Base-by-base conservation (phyloP, 177 flowering plant genomes). In the Telopea speciosissima region DNA sequence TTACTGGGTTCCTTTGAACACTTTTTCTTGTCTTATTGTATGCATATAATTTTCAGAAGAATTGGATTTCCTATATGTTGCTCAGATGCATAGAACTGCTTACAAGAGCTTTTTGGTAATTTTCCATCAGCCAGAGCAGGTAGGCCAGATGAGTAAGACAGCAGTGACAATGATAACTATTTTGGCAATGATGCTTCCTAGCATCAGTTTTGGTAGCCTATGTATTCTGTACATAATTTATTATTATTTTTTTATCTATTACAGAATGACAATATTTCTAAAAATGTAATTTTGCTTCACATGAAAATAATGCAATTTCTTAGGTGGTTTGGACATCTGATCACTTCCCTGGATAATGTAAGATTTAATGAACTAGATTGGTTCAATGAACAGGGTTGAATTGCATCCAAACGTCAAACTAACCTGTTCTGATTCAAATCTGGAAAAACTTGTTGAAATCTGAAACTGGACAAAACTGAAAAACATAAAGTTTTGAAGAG, bases 91-190 rank as follows among this genome's bases (percentile, higher is more conserved):
- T 85, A 80, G 70, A 83, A 79, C 80, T 89, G 87, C 73, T 79
- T 93, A 76, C 97, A 89, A 75, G 88, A 89, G 74, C 88, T 93
- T 33, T 89, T 93, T 64, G 90, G 83, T 63, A 81, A 87, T 71
- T 87, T 91, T 77, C 89, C 91, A 67, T 81, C 81, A 6, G 44
- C 68, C 36, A 81, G 69, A 65, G 81, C 45, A 22, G 77, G 72
- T 59, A 77, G 52, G 56, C 83, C 64, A 63, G 83, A 81, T 64
- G 97, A 86, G 77, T 90, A 81, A 66, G 82, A 74, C 44, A 83
- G 87, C 54, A 87, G 82, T 26, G 85, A 72, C 36, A 70, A 73
- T 52, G 59, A 62, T 36, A 70, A 80, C 67, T 61, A 75, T 71
- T 78, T 78, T 26, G 85, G 71, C 36, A 72, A 67, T 52, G 79